Evolutionary conservation across 164 flowering plant genomes (phyloP).

Genomic region (Saururus chinensis): DNA sequence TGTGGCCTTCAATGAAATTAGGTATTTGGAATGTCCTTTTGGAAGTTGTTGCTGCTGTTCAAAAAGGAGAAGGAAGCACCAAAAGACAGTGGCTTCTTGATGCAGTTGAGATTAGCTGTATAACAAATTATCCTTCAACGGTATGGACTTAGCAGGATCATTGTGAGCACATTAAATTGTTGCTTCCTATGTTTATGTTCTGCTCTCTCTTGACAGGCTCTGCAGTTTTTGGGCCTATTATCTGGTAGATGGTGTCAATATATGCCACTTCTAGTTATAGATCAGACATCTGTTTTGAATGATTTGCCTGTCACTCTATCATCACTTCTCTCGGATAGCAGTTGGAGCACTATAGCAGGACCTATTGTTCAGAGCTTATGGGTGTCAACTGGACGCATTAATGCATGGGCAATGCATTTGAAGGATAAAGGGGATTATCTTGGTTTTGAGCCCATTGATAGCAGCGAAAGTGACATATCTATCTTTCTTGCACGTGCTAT

Average conservation of each 20-base stretch:
- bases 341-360: constrained; percentile 51
- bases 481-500: constrained; percentile 30
- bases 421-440: constrained; percentile 10
- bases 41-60: constrained; percentile 66
- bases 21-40: constrained; percentile 66
- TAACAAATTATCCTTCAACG: constrained; percentile 69
- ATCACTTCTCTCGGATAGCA: constrained; percentile 49
- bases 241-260: constrained; percentile 65
- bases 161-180: neutral
- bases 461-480: constrained; percentile 35
- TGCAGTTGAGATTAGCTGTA: constrained; percentile 67
- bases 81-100: constrained; percentile 80
- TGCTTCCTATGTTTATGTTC: neutral
- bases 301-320: constrained; percentile 74
- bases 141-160: constrained; percentile 22
- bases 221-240: constrained; percentile 69
- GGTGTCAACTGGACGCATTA: constrained; percentile 47
- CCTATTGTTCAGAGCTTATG: constrained; percentile 38
- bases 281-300: constrained; percentile 40
- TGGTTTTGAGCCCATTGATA: constrained; percentile 28
- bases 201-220: constrained; percentile 35
- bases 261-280: constrained; percentile 64
- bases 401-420: constrained; percentile 31
- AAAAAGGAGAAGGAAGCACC: constrained; percentile 43
- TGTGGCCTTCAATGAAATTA: constrained; percentile 6